Evolutionary conservation across 371 early-diverging fungal genomes (phyloP).

Genomic region (Phascolomyces articulosus): DNA sequence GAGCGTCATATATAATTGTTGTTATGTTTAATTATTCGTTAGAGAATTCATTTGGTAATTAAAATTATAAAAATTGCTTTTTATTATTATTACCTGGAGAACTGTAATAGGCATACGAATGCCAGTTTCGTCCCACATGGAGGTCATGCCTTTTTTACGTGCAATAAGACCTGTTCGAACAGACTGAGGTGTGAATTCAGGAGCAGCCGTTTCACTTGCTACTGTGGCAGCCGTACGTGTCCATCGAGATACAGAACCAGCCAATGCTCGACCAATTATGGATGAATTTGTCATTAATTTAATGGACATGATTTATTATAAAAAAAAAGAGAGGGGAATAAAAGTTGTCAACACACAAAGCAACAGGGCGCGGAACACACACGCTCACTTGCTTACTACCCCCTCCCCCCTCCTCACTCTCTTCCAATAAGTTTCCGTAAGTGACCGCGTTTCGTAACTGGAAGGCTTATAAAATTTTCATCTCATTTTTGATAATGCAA

Average conservation of each 20-base stretch:
- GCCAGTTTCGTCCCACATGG: slow-evolving; percentile 94
- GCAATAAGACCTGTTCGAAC: slow-evolving; percentile 83
- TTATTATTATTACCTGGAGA: slow-evolving; percentile 68
- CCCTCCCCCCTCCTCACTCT: background rate
- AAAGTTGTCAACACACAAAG: background rate
- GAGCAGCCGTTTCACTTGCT: slow-evolving; percentile 5
- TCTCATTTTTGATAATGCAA: background rate
- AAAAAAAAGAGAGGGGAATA: background rate
- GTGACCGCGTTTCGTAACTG: background rate
- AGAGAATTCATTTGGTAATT: no score
- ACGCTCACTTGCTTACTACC: background rate
- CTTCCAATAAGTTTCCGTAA: background rate
- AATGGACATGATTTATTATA: slow-evolving; percentile 10
- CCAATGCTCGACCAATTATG: slow-evolving; percentile 15
- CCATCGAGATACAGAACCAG: slow-evolving; percentile 11
- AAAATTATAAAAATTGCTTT: background rate
- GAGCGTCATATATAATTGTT: no score
- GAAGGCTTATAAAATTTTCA: background rate
- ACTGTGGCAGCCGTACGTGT: slow-evolving; percentile 18
- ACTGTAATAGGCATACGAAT: slow-evolving; percentile 91
- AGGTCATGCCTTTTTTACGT: slow-evolving; percentile 93
- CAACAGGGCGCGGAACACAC: background rate
- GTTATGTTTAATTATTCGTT: no score
- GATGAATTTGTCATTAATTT: slow-evolving; percentile 16
- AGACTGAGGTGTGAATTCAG: slow-evolving; percentile 48